Conservation (phyloP, 2,329 filamentous ascomycete species). For the Lachnellula cervina region DNA sequence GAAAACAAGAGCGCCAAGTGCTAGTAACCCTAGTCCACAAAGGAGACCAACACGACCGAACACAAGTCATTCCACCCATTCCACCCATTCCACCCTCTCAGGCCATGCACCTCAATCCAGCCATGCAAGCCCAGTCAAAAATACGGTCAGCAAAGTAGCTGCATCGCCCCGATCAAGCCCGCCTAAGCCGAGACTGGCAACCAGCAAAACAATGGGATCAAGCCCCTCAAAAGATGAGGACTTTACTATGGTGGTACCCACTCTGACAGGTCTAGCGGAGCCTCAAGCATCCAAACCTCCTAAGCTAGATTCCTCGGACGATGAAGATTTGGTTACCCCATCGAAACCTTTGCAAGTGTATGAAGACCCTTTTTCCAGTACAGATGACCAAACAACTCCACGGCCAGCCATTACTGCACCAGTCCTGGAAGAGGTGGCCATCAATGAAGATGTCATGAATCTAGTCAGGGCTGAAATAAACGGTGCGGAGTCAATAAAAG, state of each 20-base stretch:
- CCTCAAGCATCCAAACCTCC: constrained; percentile 26
- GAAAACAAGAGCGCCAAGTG: constrained; percentile 46
- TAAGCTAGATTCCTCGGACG: constrained; percentile 38
- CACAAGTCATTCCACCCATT: constrained; percentile 32
- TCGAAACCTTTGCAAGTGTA: constrained; percentile 46
- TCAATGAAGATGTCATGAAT: constrained; percentile 47
- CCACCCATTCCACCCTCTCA: constrained; percentile 31
- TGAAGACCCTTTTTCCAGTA: constrained; percentile 52
- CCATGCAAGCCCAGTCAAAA: constrained; percentile 41
- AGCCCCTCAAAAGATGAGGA: constrained; percentile 49
- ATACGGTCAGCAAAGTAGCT: constrained; percentile 19
- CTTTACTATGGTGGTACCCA: constrained; percentile 48
- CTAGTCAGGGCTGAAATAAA: constrained; percentile 18
- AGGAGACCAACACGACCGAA: constrained; percentile 31
- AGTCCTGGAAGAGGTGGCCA: constrained; percentile 54
- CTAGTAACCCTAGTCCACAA: constrained; percentile 39
- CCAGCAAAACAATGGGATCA: constrained; percentile 18
- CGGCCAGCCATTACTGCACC: constrained; percentile 42
- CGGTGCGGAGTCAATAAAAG: constrained; percentile 16
- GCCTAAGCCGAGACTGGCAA: constrained; percentile 14
- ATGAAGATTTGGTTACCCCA: constrained; percentile 28
- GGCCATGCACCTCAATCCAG: constrained; percentile 32
- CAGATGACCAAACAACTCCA: constrained; percentile 43
- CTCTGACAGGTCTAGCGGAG: constrained; percentile 36
- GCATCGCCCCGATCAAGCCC: constrained; percentile 22